phyloP scores from a whole-genome alignment of 352 stramenopile genomes.

The Phytophthora capsici region DNA sequence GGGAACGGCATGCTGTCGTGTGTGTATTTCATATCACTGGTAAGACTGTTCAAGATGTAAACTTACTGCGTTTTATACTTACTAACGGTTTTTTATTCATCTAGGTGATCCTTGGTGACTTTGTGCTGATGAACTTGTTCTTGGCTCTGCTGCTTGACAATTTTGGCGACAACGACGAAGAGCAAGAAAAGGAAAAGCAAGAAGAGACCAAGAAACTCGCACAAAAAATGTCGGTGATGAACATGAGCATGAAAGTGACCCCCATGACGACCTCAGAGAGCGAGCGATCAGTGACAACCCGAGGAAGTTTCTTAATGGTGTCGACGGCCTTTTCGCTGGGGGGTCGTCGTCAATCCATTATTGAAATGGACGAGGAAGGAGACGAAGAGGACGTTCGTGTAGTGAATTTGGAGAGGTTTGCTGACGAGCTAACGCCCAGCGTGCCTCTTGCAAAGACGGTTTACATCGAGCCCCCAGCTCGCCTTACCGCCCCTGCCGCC shows the following conservation, averaged over 20 bases:
- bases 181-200: conserved; percentile 55
- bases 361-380: conserved; percentile 39
- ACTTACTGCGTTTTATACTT: neutral
- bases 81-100: neutral
- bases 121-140: conserved; percentile 96
- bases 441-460: conserved; percentile 31
- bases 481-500: neutral
- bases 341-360: conserved; percentile 24
- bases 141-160: conserved; percentile 92
- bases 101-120: conserved; percentile 89
- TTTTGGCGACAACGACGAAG: conserved; percentile 82
- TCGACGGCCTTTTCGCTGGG: conserved; percentile 19
- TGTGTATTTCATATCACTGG: conserved; percentile 90
- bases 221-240: conserved; percentile 65
- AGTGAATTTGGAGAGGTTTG: conserved; percentile 40
- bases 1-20: conserved; percentile 67
- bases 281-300: conserved; percentile 20
- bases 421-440: conserved; percentile 33
- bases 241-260: conserved; percentile 62
- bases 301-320: conserved; percentile 22
- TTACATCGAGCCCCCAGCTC: conserved; percentile 23
- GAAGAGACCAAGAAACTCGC: conserved; percentile 60
- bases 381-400: conserved; percentile 49
- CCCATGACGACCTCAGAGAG: conserved; percentile 29
- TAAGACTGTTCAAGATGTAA: conserved; percentile 19